Evolutionary conservation across 108 stramenopile genomes (phyloP).

Genomic region (Fragilaria radians): DNA sequence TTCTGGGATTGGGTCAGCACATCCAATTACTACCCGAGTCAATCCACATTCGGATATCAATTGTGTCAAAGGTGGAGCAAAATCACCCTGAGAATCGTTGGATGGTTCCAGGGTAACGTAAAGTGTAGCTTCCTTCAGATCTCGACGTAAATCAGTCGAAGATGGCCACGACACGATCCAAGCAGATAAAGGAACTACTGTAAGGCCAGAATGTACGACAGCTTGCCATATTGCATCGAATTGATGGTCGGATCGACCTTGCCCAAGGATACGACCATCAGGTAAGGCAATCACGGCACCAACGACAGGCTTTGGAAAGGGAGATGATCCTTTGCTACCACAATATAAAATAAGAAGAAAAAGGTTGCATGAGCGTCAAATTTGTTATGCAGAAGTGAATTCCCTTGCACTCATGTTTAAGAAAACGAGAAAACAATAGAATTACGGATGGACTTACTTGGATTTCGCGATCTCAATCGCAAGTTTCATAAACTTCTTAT

Average conservation of each 20-base stretch:
- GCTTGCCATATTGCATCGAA: slow-evolving; percentile 55
- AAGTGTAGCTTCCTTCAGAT: slow-evolving; percentile 48
- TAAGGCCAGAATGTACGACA: slow-evolving; percentile 48
- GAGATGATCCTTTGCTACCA: slow-evolving; percentile 27
- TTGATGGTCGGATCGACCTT: slow-evolving; percentile 44
- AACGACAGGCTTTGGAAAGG: slow-evolving; percentile 55
- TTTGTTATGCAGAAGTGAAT: too few relatives aligned
- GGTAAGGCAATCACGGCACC: slow-evolving; percentile 56
- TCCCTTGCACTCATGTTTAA: too few relatives aligned
- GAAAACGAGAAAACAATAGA: too few relatives aligned
- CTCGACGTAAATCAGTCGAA: slow-evolving; percentile 36
- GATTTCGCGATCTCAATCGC: too few relatives aligned
- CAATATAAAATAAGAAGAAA: too few relatives aligned
- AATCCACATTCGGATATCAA: slow-evolving; percentile 59
- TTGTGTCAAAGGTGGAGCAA: slow-evolving; percentile 63
- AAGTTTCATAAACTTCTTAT: too few relatives aligned
- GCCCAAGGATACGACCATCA: slow-evolving; percentile 54
- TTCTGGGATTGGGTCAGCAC: slow-evolving; percentile 60
- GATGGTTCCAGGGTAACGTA: slow-evolving; percentile 77
- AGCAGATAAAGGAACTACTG: slow-evolving; percentile 55
- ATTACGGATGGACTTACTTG: too few relatives aligned
- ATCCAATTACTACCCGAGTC: slow-evolving; percentile 72
- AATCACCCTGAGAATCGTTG: slow-evolving; percentile 46
- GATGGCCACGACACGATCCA: slow-evolving; percentile 77
- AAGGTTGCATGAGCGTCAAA: too few relatives aligned